Evolutionary conservation across 495 filamentous ascomycete genomes (phyloP).

Genomic region (Penicillium canescens): DNA sequence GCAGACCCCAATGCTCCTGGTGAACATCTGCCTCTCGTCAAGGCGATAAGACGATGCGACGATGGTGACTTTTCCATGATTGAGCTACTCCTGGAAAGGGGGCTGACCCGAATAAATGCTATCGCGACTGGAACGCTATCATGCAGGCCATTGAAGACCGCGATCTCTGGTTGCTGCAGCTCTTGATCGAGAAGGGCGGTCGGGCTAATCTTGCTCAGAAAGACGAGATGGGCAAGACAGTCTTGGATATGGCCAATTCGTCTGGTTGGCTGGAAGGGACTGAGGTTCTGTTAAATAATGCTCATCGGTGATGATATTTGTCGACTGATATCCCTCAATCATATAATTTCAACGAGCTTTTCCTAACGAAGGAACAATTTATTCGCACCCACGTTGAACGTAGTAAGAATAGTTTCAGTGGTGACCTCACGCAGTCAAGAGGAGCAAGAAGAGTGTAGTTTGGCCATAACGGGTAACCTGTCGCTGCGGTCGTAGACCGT

Average conservation of each 20-base stretch:
- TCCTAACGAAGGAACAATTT: too few relatives aligned
- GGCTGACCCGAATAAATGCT: conserved; percentile 54
- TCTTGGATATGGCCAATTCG: conserved; percentile 20
- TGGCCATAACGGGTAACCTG: too few relatives aligned
- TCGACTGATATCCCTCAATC: neutral
- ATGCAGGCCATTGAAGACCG: conserved; percentile 41
- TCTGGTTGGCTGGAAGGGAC: conserved; percentile 20
- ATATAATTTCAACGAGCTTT: too few relatives aligned
- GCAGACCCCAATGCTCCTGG: conserved; percentile 54
- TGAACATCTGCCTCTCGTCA: conserved; percentile 56
- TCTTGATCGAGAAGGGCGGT: conserved; percentile 44
- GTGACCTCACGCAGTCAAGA: too few relatives aligned
- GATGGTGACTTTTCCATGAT: conserved; percentile 49
- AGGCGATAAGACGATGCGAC: conserved; percentile 47
- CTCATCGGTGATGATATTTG: conserved; percentile 3
- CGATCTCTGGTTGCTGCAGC: conserved; percentile 36
- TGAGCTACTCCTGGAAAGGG: conserved; percentile 47
- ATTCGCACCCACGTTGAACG: too few relatives aligned
- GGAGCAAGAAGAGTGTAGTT: too few relatives aligned
- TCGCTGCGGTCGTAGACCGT: too few relatives aligned
- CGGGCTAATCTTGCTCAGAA: conserved; percentile 36
- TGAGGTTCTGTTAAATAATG: conserved; percentile 11
- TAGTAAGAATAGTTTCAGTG: too few relatives aligned
- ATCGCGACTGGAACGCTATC: conserved; percentile 54
- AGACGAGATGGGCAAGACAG: conserved; percentile 20